A percentile compares a stretch with the other conserved stretches of the same genome.
Evolutionary conservation across 192 early-diverging fungal genomes (phyloP).

Genomic region (Funneliformis geosporum): DNA sequence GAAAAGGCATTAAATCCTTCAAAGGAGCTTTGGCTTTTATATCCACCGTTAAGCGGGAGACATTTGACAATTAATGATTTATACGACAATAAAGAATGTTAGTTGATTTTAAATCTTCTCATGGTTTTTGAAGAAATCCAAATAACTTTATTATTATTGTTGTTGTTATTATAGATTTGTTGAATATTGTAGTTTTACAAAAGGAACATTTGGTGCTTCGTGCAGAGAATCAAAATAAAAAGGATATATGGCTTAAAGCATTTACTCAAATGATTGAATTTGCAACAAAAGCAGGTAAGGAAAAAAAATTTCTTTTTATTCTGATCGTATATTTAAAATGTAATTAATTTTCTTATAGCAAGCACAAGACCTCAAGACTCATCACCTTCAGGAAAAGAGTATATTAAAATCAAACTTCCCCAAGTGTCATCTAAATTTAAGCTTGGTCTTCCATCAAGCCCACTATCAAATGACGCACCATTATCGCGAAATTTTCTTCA

Average conservation of each 20-base stretch:
- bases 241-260: not conserved
- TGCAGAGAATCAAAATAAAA: not conserved
- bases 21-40: constrained; percentile 44
- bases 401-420: too few species aligned
- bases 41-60: constrained; percentile 48
- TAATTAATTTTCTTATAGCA: not conserved
- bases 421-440: too few species aligned
- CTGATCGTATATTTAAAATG: too few species aligned
- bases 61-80: constrained; percentile 46
- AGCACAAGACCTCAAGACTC: not conserved
- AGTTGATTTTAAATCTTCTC: not conserved
- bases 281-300: not conserved
- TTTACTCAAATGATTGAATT: not conserved
- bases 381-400: too few species aligned
- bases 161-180: not conserved
- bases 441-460: not conserved
- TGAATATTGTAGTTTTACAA: constrained; percentile 1
- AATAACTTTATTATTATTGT: not conserved
- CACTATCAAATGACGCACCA: not conserved
- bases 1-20: not conserved
- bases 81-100: constrained; percentile 38
- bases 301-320: not conserved
- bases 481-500: not conserved
- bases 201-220: not conserved
- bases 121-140: not conserved